Conservation (phyloP, 164 flowering plant genomes). For the Paratinospora sagittata region DNA sequence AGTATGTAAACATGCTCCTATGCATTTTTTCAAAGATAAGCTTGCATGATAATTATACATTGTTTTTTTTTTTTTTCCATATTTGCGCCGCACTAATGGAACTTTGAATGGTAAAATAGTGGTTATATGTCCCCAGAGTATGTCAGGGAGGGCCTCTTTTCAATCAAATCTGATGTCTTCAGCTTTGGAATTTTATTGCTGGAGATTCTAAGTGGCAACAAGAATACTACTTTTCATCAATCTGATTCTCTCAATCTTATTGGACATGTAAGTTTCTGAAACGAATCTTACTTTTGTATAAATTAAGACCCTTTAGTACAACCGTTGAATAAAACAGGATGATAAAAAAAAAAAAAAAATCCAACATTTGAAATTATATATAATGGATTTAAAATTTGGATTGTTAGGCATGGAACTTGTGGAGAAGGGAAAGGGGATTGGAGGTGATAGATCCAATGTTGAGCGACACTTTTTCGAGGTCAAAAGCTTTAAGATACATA, state of each 20-base stretch:
- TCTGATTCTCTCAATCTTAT: background rate
- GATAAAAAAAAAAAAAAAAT: too few species aligned
- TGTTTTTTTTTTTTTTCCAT: too few species aligned
- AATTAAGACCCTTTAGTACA: background rate
- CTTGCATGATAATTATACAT: too few species aligned
- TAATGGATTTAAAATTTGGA: too few species aligned
- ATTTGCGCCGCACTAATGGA: background rate
- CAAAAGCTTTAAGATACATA: constrained; percentile 4
- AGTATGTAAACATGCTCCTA: background rate
- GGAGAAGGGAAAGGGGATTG: background rate
- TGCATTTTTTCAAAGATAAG: too few species aligned
- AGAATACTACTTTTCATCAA: background rate
- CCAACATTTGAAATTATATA: too few species aligned
- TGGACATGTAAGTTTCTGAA: constrained; percentile 7
- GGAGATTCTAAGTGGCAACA: constrained; percentile 6
- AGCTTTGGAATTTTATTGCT: background rate
- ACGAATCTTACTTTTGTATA: background rate
- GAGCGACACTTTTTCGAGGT: background rate
- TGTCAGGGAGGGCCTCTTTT: constrained; percentile 8
- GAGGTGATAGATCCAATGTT: constrained; percentile 10
- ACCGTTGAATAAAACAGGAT: too few species aligned
- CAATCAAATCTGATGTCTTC: constrained; percentile 2
- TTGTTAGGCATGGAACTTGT: constrained; percentile 17
- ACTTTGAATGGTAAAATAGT: background rate
- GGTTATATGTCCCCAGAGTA: background rate